These are phyloP conservation scores for Pichia sp. DNA, from an alignment of 1,139 yeast genomes.

Conservation along the genomic window DNA sequence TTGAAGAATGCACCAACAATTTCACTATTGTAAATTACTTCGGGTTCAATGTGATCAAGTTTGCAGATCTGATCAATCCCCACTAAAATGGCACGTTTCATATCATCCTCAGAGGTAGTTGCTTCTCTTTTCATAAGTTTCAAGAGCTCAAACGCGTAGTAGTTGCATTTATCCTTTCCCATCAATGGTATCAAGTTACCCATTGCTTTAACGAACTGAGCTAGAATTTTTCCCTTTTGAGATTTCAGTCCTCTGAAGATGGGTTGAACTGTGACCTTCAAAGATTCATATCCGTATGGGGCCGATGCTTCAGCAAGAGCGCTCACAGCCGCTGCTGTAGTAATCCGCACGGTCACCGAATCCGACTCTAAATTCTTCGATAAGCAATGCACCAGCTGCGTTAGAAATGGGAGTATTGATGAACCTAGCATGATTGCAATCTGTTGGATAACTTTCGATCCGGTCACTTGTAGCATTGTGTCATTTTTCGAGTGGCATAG, in stretches of 20 bases:
- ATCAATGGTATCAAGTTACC: slow-evolving; percentile 81
- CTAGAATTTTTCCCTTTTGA: slow-evolving; percentile 73
- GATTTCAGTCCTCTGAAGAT: slow-evolving; percentile 73
- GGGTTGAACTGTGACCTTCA: slow-evolving; percentile 65
- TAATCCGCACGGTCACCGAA: slow-evolving; percentile 55
- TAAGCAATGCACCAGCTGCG: slow-evolving; percentile 57
- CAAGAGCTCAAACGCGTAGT: slow-evolving; percentile 71
- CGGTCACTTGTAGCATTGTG: slow-evolving; percentile 88
- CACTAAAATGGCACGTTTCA: slow-evolving; percentile 65
- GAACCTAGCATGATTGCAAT: slow-evolving; percentile 64
- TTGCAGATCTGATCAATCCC: slow-evolving; percentile 53
- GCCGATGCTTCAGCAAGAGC: slow-evolving; percentile 78
- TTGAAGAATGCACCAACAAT: slow-evolving; percentile 54
- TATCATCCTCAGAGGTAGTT: slow-evolving; percentile 79
- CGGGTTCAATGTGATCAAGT: slow-evolving; percentile 44
- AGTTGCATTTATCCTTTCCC: slow-evolving; percentile 76
- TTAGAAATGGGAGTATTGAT: slow-evolving; percentile 69
- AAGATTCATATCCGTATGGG: slow-evolving; percentile 90
- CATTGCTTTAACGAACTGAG: slow-evolving; percentile 70
- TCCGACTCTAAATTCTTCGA: slow-evolving; percentile 63
- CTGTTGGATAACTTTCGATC: slow-evolving; percentile 72
- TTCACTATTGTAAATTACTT: slow-evolving; percentile 41
- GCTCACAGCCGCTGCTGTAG: slow-evolving; percentile 66
- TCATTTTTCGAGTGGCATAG: slow-evolving; percentile 73
- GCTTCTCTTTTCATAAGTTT: slow-evolving; percentile 65